phyloP scores from a whole-genome alignment of 2,329 filamentous ascomycete species.

The Penicillium capsulatum region DNA sequence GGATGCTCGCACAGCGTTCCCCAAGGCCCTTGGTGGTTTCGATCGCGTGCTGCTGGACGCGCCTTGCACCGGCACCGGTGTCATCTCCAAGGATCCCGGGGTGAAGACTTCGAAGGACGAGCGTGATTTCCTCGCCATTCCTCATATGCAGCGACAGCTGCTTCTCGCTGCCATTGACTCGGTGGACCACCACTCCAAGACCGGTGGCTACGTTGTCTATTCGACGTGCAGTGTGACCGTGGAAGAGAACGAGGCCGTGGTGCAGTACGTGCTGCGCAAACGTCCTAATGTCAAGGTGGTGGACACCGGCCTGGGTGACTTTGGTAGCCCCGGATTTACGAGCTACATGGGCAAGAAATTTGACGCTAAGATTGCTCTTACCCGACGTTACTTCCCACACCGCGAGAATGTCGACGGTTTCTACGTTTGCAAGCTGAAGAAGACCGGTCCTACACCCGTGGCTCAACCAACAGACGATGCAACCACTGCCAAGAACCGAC shows the following conservation, averaged over 20 bases:
- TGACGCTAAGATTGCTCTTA: slow-evolving; percentile 76
- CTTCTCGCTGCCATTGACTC: slow-evolving; percentile 91
- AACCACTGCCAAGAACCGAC: slow-evolving; percentile 22
- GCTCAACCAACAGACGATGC: slow-evolving; percentile 23
- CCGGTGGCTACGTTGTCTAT: slow-evolving; percentile 92
- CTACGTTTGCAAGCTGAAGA: slow-evolving; percentile 97
- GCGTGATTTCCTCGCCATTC: slow-evolving; percentile 86
- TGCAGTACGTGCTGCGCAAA: slow-evolving; percentile 87
- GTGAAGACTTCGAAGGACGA: slow-evolving; percentile 99
- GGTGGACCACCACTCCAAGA: slow-evolving; percentile 84
- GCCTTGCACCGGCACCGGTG: slow-evolving; percentile 92
- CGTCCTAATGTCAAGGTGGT: slow-evolving; percentile 92
- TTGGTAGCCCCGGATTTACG: slow-evolving; percentile 89
- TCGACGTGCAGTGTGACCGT: slow-evolving; percentile 93
- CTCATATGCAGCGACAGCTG: slow-evolving; percentile 92
- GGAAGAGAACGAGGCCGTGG: slow-evolving; percentile 90
- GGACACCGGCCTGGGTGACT: slow-evolving; percentile 75
- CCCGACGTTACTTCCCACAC: slow-evolving; percentile 83
- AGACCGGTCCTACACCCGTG: slow-evolving; percentile 69
- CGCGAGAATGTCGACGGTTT: slow-evolving; percentile 96
- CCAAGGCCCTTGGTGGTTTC: slow-evolving; percentile 90
- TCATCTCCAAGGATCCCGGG: slow-evolving; percentile 93
- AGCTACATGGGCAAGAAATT: slow-evolving; percentile 89
- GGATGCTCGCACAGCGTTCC: slow-evolving; percentile 82
- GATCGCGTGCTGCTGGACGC: slow-evolving; percentile 92